These are phyloP conservation scores for Candida takata DNA, from an alignment of 805 yeast species.

Conservation along the genomic window DNA sequence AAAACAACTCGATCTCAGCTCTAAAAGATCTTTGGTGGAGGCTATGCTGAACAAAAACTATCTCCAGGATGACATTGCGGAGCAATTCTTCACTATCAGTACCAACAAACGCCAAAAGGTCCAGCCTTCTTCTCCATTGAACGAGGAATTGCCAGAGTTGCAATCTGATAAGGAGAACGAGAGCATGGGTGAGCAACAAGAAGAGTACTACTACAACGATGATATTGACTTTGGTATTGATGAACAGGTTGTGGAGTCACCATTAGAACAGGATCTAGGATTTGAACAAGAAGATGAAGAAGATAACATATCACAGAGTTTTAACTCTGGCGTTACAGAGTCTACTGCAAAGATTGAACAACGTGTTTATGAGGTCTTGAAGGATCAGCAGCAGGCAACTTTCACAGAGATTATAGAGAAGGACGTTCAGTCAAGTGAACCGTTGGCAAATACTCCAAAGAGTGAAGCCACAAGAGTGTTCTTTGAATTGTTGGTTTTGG, in stretches of 20 bases:
- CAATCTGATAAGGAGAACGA: conserved; percentile 9
- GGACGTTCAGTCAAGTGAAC: conserved; percentile 12
- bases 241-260: conserved; percentile 15
- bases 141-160: conserved; percentile 17
- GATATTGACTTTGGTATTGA: conserved; percentile 29
- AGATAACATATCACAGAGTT: conserved; percentile 15
- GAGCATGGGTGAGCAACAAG: not conserved
- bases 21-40: conserved; percentile 18
- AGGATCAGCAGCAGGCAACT: conserved; percentile 13
- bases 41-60: conserved; percentile 11
- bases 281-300: conserved; percentile 15
- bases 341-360: conserved; percentile 42
- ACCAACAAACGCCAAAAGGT: conserved; percentile 19
- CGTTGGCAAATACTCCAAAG: conserved; percentile 34
- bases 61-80: conserved; percentile 13
- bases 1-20: conserved; percentile 6
- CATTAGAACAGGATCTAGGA: conserved; percentile 4
- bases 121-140: conserved; percentile 9
- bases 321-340: conserved; percentile 31
- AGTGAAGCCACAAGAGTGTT: conserved; percentile 66
- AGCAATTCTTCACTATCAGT: conserved; percentile 6
- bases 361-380: conserved; percentile 5
- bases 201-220: no score
- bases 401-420: conserved; percentile 35
- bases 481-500: conserved; percentile 76